Conservation (phyloP, 768 basidiomycete species). For the Tricholoma saponaceum region DNA sequence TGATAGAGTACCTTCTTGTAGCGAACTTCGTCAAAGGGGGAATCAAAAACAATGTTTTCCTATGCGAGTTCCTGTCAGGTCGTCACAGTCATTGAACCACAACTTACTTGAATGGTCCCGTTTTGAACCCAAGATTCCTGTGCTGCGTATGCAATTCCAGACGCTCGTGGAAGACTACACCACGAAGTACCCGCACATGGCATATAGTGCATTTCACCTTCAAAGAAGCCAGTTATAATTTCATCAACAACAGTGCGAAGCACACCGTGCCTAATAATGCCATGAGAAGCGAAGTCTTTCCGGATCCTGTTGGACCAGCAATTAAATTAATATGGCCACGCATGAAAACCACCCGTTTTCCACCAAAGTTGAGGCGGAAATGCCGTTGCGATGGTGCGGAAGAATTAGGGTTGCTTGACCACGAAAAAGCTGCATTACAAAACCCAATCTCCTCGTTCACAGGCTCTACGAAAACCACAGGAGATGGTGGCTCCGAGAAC, state of each 20-base stretch:
- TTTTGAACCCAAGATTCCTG: constrained; percentile 88
- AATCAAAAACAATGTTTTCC: constrained; percentile 83
- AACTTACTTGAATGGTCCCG: constrained; percentile 57
- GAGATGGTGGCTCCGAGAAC: constrained; percentile 29
- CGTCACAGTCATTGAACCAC: not conserved
- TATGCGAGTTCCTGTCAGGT: constrained; percentile 15
- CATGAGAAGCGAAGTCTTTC: constrained; percentile 66
- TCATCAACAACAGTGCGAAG: no score
- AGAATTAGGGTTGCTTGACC: constrained; percentile 37
- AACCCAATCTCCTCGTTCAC: constrained; percentile 43
- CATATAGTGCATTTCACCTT: constrained; percentile 65
- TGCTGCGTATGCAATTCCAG: constrained; percentile 74
- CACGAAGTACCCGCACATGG: constrained; percentile 49
- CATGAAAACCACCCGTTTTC: constrained; percentile 52
- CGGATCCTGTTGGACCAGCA: constrained; percentile 55
- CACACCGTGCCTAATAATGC: constrained; percentile 49
- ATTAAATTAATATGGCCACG: constrained; percentile 51
- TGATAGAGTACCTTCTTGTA: constrained; percentile 77
- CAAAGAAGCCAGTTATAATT: no score
- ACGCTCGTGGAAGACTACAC: constrained; percentile 63
- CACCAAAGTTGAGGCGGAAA: constrained; percentile 47
- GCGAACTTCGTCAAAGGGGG: constrained; percentile 67
- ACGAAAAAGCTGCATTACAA: constrained; percentile 50
- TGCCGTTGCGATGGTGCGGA: constrained; percentile 39
- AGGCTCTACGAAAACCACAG: no score